Base-by-base conservation (phyloP, 805 yeast species). In the Jamesozyma piceae region DNA sequence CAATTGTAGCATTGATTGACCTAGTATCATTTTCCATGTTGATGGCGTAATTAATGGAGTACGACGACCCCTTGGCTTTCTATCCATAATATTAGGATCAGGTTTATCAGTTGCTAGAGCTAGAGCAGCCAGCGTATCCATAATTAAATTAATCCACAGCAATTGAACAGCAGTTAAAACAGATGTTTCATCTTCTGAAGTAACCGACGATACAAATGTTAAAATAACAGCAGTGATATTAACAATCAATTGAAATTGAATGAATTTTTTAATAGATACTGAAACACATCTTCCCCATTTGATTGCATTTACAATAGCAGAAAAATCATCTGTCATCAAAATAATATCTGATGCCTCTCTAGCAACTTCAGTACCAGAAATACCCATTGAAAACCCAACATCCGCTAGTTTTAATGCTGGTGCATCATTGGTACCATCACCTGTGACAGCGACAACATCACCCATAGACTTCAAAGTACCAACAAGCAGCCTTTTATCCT, bases 391-490 rank as follows among this genome's bases (percentile, higher is more conserved):
- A 59, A 92, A 90, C 2, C 99, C 99, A 45, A 92, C 95, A 66
- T 92, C 97, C 0, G 98, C 99, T 45, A 89, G 71, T 58, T 90
- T 87, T 57, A 92, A 73, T 3, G 98, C 97, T 14, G 97, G 97
- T 0, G 97, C 98, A 72, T 92, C 99, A 62, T 92, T 92, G 8
- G 97, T 90, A 65, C 99, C 99, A 63, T 92, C 99, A 59, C 98
- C 99, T 31, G 99, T 92, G 29, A 90, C 97, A 1, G 98, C 98
- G 39, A 92, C 98, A 29, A 90, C 95, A 57, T 92, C 97, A 20
- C 94, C 95, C 57, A 78, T 71, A 30, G 72, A 69, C 55, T 82
- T 80, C 53, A 92, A 69, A 11, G 88, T 79, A 48, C 82, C 84
- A 29, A 94, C 98, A 36, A 92, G 71, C 24, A 85, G 67, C 45